phyloP scores from a whole-genome alignment of 1,284 basidiomycete genomes.

The Tetrapyrgos nigripes region DNA sequence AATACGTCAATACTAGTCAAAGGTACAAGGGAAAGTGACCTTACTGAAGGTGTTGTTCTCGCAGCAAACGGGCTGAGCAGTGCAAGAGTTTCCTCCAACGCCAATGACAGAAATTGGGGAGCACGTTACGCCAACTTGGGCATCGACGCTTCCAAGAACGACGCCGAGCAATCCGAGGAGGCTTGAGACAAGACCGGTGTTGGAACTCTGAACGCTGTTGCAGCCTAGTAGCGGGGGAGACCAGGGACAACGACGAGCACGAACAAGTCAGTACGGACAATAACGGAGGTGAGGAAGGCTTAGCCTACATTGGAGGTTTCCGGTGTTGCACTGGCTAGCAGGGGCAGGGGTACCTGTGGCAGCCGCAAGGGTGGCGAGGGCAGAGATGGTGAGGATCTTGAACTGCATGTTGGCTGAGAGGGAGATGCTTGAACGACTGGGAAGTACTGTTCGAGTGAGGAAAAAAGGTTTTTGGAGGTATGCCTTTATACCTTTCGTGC shows the following conservation, averaged over 20 bases:
- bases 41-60: constrained; percentile 3
- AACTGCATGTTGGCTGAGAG: not conserved
- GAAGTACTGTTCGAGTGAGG: not conserved
- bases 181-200: not conserved
- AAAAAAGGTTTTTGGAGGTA: not conserved
- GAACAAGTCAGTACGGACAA: no score
- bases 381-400: not conserved
- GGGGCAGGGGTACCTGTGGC: not conserved
- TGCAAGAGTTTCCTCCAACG: not conserved
- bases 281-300: no score
- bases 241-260: no score
- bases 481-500: not conserved
- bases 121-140: not conserved
- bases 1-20: not conserved
- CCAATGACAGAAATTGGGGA: constrained; percentile 1
- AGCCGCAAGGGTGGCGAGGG: not conserved
- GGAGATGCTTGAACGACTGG: not conserved
- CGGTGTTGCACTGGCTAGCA: constrained; percentile 2
- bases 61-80: constrained; percentile 1
- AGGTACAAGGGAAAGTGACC: not conserved
- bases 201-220: not conserved
- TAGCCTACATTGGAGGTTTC: not conserved
- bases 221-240: not conserved
- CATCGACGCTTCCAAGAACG: not conserved
- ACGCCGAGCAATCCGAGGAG: constrained; percentile 1